Evolutionary conservation across 345 rosid genomes (phyloP), one percentile per base, ranked within the genome.

Genomic region (Rubroshorea leprosula): DNA sequence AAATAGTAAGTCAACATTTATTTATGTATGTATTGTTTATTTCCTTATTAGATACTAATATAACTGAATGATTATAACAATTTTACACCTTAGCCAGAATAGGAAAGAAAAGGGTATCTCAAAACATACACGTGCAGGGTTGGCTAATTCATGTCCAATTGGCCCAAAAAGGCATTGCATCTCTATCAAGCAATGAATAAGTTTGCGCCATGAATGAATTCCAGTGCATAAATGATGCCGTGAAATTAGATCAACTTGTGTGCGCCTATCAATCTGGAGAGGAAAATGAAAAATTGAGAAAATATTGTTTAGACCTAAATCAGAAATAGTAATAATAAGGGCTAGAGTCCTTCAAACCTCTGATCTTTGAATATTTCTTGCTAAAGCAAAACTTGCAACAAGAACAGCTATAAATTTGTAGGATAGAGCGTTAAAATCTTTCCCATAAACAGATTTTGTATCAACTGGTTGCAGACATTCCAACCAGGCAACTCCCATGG

Each of bases 401-500:
- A 94, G 92, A 61, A 87, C 87, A 45, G 97, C 99, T 55, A 94
- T 77, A 69, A 76, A 90, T 73, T 94, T 94, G 67, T 94, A 94
- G 67, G 97, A 90, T 53, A 87, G 60, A 60, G 96, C 95, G 71
- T 90, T 94, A 66, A 94, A 90, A 78, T 94, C 99, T 71, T 90
- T 90, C 60, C 97, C 99, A 57, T 90, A 94, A 52, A 94, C 96
- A 45, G 99, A 79, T 85, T 79, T 82, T 18, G 92, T 83, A 68
- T 86, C 99, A 63, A 82, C 86, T 53, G 96, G 90, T 60, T 87
- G 99, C 73, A 94, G 73, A 75, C 99, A 94, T 81, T 94, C 99
- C 88, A 83, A 79, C 99, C 99, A 94, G 41, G 97, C 99, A 70
- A 87, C 81, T 22, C 83, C 84, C 99, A 94, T 94, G 66, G 99